Evolutionary conservation across 192 early-diverging fungal genomes (phyloP), one percentile per base, ranked within the genome.

Genomic region (Coemansia sp.): DNA sequence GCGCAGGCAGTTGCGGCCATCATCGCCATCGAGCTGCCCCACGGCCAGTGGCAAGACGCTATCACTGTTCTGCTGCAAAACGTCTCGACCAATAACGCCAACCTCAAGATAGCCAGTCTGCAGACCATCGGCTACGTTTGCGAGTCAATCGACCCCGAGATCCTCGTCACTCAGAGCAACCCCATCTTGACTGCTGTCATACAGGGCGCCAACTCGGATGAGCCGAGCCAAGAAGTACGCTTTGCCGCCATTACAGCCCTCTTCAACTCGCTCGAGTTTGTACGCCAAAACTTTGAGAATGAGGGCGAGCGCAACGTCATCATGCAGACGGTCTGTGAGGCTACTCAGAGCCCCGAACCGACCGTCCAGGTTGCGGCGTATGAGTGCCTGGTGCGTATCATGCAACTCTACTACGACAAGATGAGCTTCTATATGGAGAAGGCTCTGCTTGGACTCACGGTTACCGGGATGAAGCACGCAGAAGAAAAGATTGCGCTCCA

Each of bases 261-360:
- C 52, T 89, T 88, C 84, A 98, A 98, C 81, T 94, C 96, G 45
- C 86, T 99, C 53, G 94, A 93, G 84, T 99, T 99, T 84, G 90
- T 97, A 43, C 84, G 92, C 68, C 88, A 85, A 32, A 97, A 98
- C 84, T 98, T 99, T 85, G 91, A 94, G 56, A 83, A 90, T 50
- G 95, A 95, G 83, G 89, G 87, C 61, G 97, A 99, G 79, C 89
- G 98, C 62, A 98, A 99, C 79, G 94, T 93, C 61, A 95, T 99
- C 53, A 99, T 99, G 98, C 93, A 95, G 72, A 91, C 96, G 11
- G 93, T 99, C 24, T 99, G 98, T 74, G 96, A 96, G 76, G 94
- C 94, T 20, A 97, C 95, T 13, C 91, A 94, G 80, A 91, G 88
- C 72, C 69, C 73, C 37, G 85, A 89, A 50, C 85, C 76, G 29